A percentile compares a stretch with the other conserved stretches of the same genome.
Evolutionary conservation across 176 grass and related monocot species (phyloP).

Genomic region (Ensete ventricosum): DNA sequence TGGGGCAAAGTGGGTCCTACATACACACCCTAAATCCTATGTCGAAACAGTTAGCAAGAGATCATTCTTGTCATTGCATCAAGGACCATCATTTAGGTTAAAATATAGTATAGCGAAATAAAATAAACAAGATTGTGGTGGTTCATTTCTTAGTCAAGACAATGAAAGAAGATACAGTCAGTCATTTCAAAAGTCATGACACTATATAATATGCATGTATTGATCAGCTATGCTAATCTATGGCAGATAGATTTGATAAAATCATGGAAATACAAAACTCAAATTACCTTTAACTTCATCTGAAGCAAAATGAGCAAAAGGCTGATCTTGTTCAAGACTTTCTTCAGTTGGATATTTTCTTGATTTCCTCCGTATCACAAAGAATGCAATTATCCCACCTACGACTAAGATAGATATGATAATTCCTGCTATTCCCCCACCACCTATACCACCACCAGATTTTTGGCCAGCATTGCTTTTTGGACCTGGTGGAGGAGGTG

Average conservation of each 20-base stretch:
- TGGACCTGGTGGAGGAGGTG: constrained; percentile 26
- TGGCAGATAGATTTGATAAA: neutral
- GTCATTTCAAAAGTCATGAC: neutral
- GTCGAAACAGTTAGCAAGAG: neutral
- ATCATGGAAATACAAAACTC: neutral
- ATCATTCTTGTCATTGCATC: neutral
- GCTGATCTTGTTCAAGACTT: constrained; percentile 35
- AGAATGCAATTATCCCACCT: constrained; percentile 40
- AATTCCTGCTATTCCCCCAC: constrained; percentile 52
- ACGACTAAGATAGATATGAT: constrained; percentile 52
- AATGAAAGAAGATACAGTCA: neutral
- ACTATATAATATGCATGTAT: neutral
- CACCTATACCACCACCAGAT: constrained; percentile 35
- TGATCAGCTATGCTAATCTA: neutral
- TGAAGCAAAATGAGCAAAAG: constrained; percentile 44
- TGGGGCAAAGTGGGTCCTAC: neutral
- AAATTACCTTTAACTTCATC: constrained; percentile 24
- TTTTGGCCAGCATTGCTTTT: constrained; percentile 12
- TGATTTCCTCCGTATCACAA: constrained; percentile 49
- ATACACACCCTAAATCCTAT: neutral
- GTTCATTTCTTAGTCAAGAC: neutral
- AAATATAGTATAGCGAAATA: neutral
- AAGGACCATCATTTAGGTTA: neutral
- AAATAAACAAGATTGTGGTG: neutral
- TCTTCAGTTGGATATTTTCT: constrained; percentile 23